These are phyloP conservation scores for Trichoderma atrobrunneum DNA, from an alignment of 2,329 filamentous ascomycete species.

Conservation along the genomic window DNA sequence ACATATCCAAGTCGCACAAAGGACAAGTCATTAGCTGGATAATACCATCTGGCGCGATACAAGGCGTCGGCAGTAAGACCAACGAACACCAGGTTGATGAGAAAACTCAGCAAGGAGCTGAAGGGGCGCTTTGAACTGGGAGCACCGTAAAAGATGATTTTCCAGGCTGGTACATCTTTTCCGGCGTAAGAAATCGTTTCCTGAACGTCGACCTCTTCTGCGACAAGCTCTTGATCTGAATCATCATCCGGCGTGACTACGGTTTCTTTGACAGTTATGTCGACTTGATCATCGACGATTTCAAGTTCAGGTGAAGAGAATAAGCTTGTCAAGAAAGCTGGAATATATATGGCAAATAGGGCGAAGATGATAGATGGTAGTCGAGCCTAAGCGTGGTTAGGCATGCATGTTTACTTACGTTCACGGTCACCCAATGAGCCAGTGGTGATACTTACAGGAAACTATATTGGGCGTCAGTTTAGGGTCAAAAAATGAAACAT, in stretches of 20 bases:
- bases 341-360: constrained; percentile 63
- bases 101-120: constrained; percentile 64
- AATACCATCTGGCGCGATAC: constrained; percentile 66
- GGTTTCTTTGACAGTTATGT: constrained; percentile 52
- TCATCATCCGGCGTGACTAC: constrained; percentile 30
- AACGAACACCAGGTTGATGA: constrained; percentile 69
- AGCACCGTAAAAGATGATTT: constrained; percentile 70
- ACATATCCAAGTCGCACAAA: constrained; percentile 88
- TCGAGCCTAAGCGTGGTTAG: constrained; percentile 32
- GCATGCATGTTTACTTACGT: constrained; percentile 11
- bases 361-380: constrained; percentile 56
- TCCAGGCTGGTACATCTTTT: constrained; percentile 54
- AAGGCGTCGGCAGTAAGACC: constrained; percentile 73
- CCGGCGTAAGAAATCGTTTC: constrained; percentile 61
- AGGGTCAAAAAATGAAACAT: background rate
- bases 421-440: background rate
- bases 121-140: constrained; percentile 69
- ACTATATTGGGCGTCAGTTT: constrained; percentile 29
- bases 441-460: constrained; percentile 33
- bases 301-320: constrained; percentile 55
- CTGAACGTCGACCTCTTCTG: constrained; percentile 57
- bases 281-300: constrained; percentile 59
- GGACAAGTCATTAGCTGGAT: constrained; percentile 72
- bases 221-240: constrained; percentile 36
- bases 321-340: constrained; percentile 60